A percentile compares a stretch with the other conserved stretches of the same genome.
Evolutionary conservation across 2,329 filamentous ascomycete genomes (phyloP).

Genomic region (Cryphonectria naterciae): DNA sequence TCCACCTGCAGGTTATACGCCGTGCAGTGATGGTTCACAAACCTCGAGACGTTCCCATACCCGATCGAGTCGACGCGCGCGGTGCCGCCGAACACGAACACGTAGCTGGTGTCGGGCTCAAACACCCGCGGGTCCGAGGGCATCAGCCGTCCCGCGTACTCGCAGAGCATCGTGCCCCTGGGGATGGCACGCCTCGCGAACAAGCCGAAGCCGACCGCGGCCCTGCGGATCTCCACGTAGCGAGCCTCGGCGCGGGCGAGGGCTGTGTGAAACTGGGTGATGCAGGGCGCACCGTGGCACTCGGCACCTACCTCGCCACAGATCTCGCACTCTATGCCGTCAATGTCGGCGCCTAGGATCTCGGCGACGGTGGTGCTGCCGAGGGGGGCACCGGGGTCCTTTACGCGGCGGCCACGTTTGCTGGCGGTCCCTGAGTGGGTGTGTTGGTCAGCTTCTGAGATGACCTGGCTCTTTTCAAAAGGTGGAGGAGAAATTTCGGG

Average conservation of each 20-base stretch:
- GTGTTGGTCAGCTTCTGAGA: background rate
- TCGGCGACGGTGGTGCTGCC: slow-evolving; percentile 11
- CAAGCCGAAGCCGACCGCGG: slow-evolving; percentile 9
- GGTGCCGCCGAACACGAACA: background rate
- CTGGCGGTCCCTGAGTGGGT: background rate
- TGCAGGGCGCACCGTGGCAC: slow-evolving; percentile 13
- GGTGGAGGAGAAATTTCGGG: background rate
- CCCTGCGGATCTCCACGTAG: slow-evolving; percentile 7
- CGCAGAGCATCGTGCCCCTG: slow-evolving; percentile 2
- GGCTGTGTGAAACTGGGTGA: background rate
- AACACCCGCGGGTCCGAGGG: background rate
- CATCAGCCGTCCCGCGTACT: slow-evolving; percentile 16
- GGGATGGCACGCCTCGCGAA: slow-evolving; percentile 12
- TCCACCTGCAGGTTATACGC: slow-evolving; percentile 12
- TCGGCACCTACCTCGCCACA: background rate
- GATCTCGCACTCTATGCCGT: slow-evolving; percentile 4
- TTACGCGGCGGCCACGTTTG: background rate
- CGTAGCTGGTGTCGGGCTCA: background rate
- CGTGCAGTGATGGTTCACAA: slow-evolving; percentile 18
- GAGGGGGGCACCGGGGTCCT: background rate
- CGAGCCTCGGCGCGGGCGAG: background rate
- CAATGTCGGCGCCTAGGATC: slow-evolving; percentile 8
- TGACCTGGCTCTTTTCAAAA: background rate
- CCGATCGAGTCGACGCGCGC: background rate
- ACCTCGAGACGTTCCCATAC: slow-evolving; percentile 18